These are phyloP conservation scores for Articulospora tetracladia DNA, from an alignment of 495 filamentous ascomycete species.

Conservation along the genomic window DNA sequence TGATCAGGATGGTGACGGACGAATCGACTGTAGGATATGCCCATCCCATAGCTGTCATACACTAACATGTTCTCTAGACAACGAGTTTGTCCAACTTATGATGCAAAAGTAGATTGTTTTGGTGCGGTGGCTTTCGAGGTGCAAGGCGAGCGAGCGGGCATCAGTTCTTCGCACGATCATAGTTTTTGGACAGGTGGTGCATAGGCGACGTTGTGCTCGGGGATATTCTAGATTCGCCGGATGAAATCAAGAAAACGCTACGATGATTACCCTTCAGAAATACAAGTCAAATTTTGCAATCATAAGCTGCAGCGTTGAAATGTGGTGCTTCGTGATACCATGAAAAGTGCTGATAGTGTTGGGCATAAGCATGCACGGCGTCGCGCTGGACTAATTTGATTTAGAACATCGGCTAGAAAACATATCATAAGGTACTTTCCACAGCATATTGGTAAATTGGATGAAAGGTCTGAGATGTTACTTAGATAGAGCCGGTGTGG, in stretches of 20 bases:
- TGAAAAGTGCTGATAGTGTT: too few species aligned
- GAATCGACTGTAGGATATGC: constrained; percentile 78
- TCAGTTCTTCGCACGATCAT: neutral
- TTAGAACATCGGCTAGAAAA: too few species aligned
- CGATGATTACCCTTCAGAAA: constrained; percentile 24
- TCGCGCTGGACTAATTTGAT: too few species aligned
- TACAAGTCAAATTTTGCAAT: constrained; percentile 7
- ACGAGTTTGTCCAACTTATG: constrained; percentile 99
- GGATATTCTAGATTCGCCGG: constrained; percentile 6
- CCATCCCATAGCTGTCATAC: neutral
- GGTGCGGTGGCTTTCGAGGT: constrained; percentile 28
- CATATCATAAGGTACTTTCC: too few species aligned
- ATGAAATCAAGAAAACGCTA: constrained; percentile 10
- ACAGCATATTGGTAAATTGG: too few species aligned
- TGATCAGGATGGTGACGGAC: constrained; percentile 93
- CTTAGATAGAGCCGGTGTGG: too few species aligned
- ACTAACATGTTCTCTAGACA: constrained; percentile 57
- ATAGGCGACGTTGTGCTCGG: constrained; percentile 1
- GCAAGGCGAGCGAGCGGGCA: constrained; percentile 4
- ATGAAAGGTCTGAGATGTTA: too few species aligned
- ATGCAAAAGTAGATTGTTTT: constrained; percentile 87
- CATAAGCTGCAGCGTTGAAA: neutral
- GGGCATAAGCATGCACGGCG: too few species aligned
- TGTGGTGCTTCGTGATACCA: too few species aligned
- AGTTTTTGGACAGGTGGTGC: constrained; percentile 3